Conservation (phyloP, 352 stramenopile species). For the Sclerospora graminicola region DNA sequence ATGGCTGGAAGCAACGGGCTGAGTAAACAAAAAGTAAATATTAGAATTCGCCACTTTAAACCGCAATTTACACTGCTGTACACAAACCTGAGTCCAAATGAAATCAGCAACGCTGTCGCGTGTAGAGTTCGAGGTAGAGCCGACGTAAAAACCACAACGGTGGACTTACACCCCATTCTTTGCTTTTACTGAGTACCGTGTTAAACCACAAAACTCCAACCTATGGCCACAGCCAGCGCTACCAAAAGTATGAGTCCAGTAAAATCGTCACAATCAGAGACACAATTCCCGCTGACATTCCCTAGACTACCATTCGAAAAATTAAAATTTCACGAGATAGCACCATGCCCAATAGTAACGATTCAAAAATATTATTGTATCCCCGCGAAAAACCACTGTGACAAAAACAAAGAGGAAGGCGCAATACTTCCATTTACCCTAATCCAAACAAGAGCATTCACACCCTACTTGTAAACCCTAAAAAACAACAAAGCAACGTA, state of each 20-base stretch:
- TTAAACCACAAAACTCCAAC: conserved; percentile 96
- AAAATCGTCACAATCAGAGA: too few species aligned
- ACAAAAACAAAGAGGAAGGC: conserved; percentile 86
- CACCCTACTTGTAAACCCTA: neutral
- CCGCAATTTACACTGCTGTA: neutral
- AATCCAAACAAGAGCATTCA: neutral
- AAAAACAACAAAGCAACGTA: conserved; percentile 4
- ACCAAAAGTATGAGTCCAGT: too few species aligned
- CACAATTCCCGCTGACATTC: too few species aligned
- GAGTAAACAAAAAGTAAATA: too few species aligned
- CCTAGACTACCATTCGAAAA: conserved; percentile 69
- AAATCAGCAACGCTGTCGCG: conserved; percentile 73
- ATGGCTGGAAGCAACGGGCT: conserved; percentile 41
- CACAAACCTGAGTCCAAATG: conserved; percentile 61
- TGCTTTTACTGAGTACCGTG: conserved; percentile 94
- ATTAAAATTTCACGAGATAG: conserved; percentile 56
- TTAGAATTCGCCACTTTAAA: neutral
- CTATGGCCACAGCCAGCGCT: conserved; percentile 93
- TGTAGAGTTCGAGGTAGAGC: conserved; percentile 89
- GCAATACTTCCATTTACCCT: conserved; percentile 31
- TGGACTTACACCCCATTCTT: conserved; percentile 93
- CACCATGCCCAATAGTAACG: conserved; percentile 88
- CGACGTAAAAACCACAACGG: conserved; percentile 93
- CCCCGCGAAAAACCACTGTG: conserved; percentile 94
- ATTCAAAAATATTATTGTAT: conserved; percentile 94